Base-by-base conservation (phyloP, 1,139 yeast genomes). In the Torulaspora pretoriensis region DNA sequence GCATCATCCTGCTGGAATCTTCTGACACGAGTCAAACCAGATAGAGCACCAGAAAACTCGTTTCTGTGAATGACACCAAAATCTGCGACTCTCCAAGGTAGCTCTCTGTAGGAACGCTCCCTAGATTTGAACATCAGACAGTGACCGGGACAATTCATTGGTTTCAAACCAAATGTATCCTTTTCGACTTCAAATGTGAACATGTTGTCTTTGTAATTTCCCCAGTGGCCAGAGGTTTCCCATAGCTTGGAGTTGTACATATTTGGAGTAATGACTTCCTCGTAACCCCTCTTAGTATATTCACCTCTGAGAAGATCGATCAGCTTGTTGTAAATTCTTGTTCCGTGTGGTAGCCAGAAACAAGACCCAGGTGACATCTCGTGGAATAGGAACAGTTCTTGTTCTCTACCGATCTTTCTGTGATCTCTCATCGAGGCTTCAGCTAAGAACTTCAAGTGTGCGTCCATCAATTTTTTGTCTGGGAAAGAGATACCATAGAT, bases 141-240 rank as follows among this genome's bases (percentile, higher is more conserved):
- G 69, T 92, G 98, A 41, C 97, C 97, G 14, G 98, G 98, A 72
- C 97, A 90, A 72, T 92, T 92, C 98, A 92, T 92, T 56, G 98
- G 97, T 68, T 92, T 92, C 54, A 92, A 78, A 50, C 96, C 97
- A 61, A 74, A 87, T 45, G 67, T 69, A 65, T 89, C 97, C 75
- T 88, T 89, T 70, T 90, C 96, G 50, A 89, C 95, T 43, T 89
- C 96, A 60, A 89, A 86, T n/a, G 92, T 74, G 65, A 92, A 92
- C 97, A 92, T 92, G 67, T 92, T 88, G 65, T 92, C 97, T 67
- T 88, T 84, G 71, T 92, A 92, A 70, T 92, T 90, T 40, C 78
- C 95, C 97, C 97, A 92, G 69, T 92, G 98, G 56, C 98, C 98
- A 17, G 97, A 89, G 47, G 92, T 84, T 72, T 89, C 95, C 98